Evolutionary conservation across 1,284 basidiomycete species (phyloP), one percentile per base, ranked within the genome.

Genomic region (Megacollybia platyphylla): DNA sequence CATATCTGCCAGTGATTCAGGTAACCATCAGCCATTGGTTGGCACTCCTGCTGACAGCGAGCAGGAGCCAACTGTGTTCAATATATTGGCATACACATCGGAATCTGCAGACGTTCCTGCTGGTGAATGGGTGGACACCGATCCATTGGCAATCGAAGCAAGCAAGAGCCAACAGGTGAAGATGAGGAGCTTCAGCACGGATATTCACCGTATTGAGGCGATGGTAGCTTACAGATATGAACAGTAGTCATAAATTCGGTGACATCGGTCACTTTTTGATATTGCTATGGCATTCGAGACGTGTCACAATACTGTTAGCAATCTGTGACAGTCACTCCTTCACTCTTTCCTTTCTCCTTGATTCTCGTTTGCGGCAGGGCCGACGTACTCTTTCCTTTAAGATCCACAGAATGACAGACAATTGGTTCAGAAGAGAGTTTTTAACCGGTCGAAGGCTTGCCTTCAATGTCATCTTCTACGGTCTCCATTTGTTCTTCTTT

Each of bases 91-190:
- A 4, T 97, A 97, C 62, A 96, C 91, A 1, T 80, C 79, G 17
- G 82, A 86, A 44, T 87, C 83, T 30, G 85, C 85, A 7, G 84
- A 93, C 52, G 79, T 93, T 1, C 90, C 92, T 34, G 86, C 81
- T 9, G 80, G 86, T 46, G 86, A 88, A 55, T 97, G 93, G 93
- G 79, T 89, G 15, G 92, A 97, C 57, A 91, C 89, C 1, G 91
- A 96, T 59, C 90, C 94, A 7, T 73, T 96, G 41, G 83, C 94
- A 32, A 97, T 98, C 57, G 89, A 93, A 60, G 84, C 89, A 26
- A 85, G 89, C 53, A 92, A 96, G 64, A 93, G 91, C 54, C 93
- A 97, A 59, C 92, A 96, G 61, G 93, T 97, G 51, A 85, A 91
- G 59, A 71, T 93, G 62, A 68, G 89, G 51, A 88, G 75, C 60